Conservation (phyloP, 805 yeast genomes). For the Yarrowia porcina region DNA sequence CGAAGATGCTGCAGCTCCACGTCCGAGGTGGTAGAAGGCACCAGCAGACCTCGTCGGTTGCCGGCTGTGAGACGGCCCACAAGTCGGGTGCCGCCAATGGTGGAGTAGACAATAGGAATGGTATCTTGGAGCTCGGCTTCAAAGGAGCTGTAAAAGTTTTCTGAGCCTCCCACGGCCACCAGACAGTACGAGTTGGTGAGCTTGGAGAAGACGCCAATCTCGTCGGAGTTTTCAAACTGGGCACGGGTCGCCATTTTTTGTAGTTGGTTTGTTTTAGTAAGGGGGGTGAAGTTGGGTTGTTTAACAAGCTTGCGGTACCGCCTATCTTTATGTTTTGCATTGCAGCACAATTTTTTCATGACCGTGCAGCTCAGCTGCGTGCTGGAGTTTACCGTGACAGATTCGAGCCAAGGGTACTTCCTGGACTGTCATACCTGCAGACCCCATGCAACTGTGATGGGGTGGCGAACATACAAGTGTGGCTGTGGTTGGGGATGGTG, state of each 20-base stretch:
- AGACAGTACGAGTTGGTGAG: conserved; percentile 94
- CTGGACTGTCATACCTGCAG: conserved; percentile 15
- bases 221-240: conserved; percentile 76
- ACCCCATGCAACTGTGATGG: conserved; percentile 9
- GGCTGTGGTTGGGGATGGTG: background rate
- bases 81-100: conserved; percentile 97
- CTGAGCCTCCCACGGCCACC: conserved; percentile 96
- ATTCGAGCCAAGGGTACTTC: background rate
- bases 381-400: background rate
- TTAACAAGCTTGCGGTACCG: conserved; percentile 6
- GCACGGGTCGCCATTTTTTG: conserved; percentile 19
- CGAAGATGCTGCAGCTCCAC: conserved; percentile 97
- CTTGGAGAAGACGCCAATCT: conserved; percentile 92
- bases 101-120: conserved; percentile 93
- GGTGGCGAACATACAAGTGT: background rate
- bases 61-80: conserved; percentile 98
- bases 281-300: background rate
- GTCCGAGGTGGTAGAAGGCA: conserved; percentile 97
- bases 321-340: conserved; percentile 23
- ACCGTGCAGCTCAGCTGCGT: conserved; percentile 14
- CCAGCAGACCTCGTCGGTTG: conserved; percentile 93
- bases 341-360: conserved; percentile 25
- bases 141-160: conserved; percentile 78
- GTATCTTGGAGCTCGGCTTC: conserved; percentile 97
- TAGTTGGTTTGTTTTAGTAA: background rate